Conservation (phyloP, 768 basidiomycete genomes). For the Tremella fuciformis region DNA sequence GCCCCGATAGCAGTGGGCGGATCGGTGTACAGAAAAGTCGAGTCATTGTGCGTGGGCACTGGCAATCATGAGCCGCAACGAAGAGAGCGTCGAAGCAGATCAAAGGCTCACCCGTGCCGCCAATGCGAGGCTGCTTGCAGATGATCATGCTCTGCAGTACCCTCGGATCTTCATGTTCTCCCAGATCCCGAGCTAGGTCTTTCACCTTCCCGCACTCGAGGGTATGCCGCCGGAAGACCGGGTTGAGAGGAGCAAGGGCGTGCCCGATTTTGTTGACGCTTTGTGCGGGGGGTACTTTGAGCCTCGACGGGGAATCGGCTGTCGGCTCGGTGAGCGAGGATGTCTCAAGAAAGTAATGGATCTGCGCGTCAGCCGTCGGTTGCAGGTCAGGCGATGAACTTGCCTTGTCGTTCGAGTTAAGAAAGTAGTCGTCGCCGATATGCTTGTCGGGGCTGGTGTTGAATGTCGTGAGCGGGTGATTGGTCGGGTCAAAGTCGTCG, state of each 20-base stretch:
- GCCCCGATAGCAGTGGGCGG: conserved; percentile 90
- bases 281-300: conserved; percentile 60
- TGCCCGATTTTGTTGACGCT: conserved; percentile 82
- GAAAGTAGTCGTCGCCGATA: conserved; percentile 84
- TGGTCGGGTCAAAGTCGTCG: conserved; percentile 69
- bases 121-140: conserved; percentile 88
- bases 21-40: conserved; percentile 76
- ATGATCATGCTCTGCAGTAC: conserved; percentile 94
- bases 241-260: conserved; percentile 80
- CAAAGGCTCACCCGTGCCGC: conserved; percentile 70
- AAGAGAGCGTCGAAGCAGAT: neutral
- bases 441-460: conserved; percentile 61
- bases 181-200: conserved; percentile 69
- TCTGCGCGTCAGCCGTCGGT: conserved; percentile 47
- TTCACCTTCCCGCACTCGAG: conserved; percentile 72
- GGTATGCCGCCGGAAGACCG: conserved; percentile 72
- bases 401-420: conserved; percentile 79
- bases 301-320: conserved; percentile 58
- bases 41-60: conserved; percentile 93
- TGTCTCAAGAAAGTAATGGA: conserved; percentile 90
- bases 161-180: conserved; percentile 77
- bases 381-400: neutral
- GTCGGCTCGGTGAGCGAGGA: conserved; percentile 66
- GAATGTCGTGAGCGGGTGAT: conserved; percentile 91
- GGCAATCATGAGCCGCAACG: neutral